These are phyloP conservation scores for Hypoxylon lienhwacheense DNA, from an alignment of 495 filamentous ascomycete genomes.

Conservation along the genomic window DNA sequence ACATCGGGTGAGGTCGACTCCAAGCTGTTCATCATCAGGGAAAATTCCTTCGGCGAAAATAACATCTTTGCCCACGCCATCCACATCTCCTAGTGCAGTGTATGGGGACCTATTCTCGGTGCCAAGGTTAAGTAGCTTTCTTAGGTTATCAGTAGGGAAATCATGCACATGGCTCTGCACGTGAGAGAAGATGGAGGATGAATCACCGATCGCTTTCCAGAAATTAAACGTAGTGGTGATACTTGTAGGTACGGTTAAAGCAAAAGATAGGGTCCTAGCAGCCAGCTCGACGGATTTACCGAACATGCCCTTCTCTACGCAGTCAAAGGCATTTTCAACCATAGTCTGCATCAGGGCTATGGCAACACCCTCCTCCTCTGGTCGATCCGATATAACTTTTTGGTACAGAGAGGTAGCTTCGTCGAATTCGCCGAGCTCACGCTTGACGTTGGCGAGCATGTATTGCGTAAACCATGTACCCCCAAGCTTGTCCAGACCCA, in stretches of 20 bases:
- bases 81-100: slow-evolving; percentile 67
- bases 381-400: slow-evolving; percentile 64
- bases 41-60: slow-evolving; percentile 47
- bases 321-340: slow-evolving; percentile 75
- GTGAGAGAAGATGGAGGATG: slow-evolving; percentile 77
- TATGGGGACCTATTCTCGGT: slow-evolving; percentile 58
- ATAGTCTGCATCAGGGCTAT: slow-evolving; percentile 85
- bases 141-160: slow-evolving; percentile 59
- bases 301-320: slow-evolving; percentile 78
- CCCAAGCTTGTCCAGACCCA: slow-evolving; percentile 44
- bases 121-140: slow-evolving; percentile 54
- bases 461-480: slow-evolving; percentile 93
- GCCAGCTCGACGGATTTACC: slow-evolving; percentile 74
- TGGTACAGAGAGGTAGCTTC: slow-evolving; percentile 76
- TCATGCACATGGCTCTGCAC: slow-evolving; percentile 64
- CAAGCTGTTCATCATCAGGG: slow-evolving; percentile 50
- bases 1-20: slow-evolving; percentile 52
- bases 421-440: slow-evolving; percentile 87
- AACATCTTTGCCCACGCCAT: slow-evolving; percentile 62
- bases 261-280: slow-evolving; percentile 51
- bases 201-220: slow-evolving; percentile 93
- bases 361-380: slow-evolving; percentile 79
- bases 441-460: slow-evolving; percentile 93
- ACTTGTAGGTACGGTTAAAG: slow-evolving; percentile 37
- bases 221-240: slow-evolving; percentile 79